phyloP scores from a whole-genome alignment of 2,329 filamentous ascomycete genomes.

The Alternaria burnsii region DNA sequence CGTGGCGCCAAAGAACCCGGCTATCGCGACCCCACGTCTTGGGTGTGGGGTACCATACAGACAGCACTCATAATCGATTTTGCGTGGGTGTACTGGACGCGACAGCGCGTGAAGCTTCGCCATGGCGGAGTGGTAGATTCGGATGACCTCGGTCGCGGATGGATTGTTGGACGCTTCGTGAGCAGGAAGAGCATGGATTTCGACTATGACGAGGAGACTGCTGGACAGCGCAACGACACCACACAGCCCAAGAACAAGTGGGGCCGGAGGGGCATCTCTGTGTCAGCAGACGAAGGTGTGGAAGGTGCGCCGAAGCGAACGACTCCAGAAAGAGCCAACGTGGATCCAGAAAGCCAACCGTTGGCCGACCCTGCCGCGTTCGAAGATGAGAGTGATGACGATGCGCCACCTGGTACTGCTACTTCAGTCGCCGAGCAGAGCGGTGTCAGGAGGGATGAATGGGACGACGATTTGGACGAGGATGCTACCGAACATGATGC shows the following conservation, averaged over 20 bases:
- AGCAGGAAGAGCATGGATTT: slow-evolving; percentile 63
- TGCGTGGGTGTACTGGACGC: slow-evolving; percentile 94
- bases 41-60: slow-evolving; percentile 88
- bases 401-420: slow-evolving; percentile 36
- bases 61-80: slow-evolving; percentile 93
- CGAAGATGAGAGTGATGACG: slow-evolving; percentile 56
- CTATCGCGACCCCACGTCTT: slow-evolving; percentile 73
- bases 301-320: slow-evolving; percentile 43
- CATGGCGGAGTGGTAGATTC: slow-evolving; percentile 88
- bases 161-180: slow-evolving; percentile 81
- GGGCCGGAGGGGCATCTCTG: slow-evolving; percentile 66
- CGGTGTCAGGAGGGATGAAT: slow-evolving; percentile 50
- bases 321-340: slow-evolving; percentile 20
- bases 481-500: slow-evolving; percentile 43
- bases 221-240: slow-evolving; percentile 49
- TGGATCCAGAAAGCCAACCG: slow-evolving; percentile 47
- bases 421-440: slow-evolving; percentile 30
- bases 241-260: slow-evolving; percentile 57
- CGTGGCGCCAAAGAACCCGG: slow-evolving; percentile 66
- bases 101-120: slow-evolving; percentile 92
- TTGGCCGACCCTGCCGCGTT: slow-evolving; percentile 58
- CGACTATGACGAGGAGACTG: slow-evolving; percentile 65
- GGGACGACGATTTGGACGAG: slow-evolving; percentile 50
- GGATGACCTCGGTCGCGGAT: slow-evolving; percentile 85
- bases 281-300: slow-evolving; percentile 66